These are phyloP conservation scores for Pezicula neosporulosa DNA, from an alignment of 2,329 filamentous ascomycete genomes.

Conservation along the genomic window DNA sequence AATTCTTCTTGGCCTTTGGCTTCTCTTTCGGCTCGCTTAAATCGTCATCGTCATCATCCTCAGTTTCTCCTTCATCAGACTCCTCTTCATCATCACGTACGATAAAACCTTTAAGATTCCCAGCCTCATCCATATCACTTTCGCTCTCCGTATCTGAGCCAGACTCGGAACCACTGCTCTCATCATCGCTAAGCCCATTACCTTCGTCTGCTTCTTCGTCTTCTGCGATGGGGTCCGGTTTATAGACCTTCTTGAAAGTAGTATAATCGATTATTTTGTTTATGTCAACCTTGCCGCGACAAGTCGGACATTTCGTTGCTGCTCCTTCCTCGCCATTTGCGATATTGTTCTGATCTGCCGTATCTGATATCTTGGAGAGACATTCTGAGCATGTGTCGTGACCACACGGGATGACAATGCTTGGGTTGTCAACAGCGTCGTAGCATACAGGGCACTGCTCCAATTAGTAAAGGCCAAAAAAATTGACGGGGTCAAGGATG, in stretches of 20 bases:
- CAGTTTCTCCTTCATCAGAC: conserved; percentile 28
- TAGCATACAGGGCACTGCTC: conserved; percentile 75
- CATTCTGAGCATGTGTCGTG: conserved; percentile 79
- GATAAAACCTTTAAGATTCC: conserved; percentile 51
- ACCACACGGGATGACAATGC: conserved; percentile 79
- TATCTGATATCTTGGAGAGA: conserved; percentile 65
- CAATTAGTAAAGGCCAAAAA: conserved; percentile 5
- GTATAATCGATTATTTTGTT: conserved; percentile 70
- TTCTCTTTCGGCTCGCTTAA: conserved; percentile 27
- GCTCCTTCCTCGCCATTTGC: conserved; percentile 54
- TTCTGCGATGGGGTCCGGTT: conserved; percentile 44
- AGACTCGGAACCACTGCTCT: conserved; percentile 30
- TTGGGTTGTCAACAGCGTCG: conserved; percentile 70
- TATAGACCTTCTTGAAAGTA: conserved; percentile 71
- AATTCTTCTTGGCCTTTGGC: conserved; percentile 37
- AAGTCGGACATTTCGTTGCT: conserved; percentile 63
- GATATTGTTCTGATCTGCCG: conserved; percentile 47
- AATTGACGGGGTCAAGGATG: neutral
- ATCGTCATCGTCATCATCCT: conserved; percentile 25
- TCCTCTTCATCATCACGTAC: conserved; percentile 40
- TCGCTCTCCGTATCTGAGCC: conserved; percentile 36
- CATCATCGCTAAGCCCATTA: conserved; percentile 14
- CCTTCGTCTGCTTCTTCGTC: neutral
- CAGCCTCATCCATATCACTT: conserved; percentile 32
- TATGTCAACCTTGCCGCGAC: conserved; percentile 63